These are phyloP conservation scores for Gyrodon lividus DNA, from an alignment of 768 basidiomycete genomes.

Conservation along the genomic window DNA sequence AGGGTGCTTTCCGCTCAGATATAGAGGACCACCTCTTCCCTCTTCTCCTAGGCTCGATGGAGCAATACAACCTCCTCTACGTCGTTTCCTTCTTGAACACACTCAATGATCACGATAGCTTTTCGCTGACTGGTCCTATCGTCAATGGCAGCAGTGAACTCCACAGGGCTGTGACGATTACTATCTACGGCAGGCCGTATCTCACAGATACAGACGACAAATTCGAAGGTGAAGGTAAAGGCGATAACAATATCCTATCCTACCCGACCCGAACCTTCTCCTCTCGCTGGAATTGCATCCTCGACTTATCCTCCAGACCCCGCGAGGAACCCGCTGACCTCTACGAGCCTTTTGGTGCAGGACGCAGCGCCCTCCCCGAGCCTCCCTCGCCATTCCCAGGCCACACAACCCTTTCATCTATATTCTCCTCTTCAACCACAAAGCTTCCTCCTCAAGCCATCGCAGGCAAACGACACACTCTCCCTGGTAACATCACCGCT, in stretches of 20 bases:
- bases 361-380: constrained; percentile 57
- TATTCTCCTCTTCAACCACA: constrained; percentile 22
- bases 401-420: constrained; percentile 23
- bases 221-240: constrained; percentile 6
- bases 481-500: constrained; percentile 36
- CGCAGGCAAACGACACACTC: constrained; percentile 60
- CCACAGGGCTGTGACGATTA: constrained; percentile 78
- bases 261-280: constrained; percentile 77
- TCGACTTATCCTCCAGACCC: constrained; percentile 61
- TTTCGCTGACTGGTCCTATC: constrained; percentile 33
- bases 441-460: constrained; percentile 34
- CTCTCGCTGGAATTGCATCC: constrained; percentile 87
- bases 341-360: constrained; percentile 11
- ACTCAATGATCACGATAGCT: constrained; percentile 51
- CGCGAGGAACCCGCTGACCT: constrained; percentile 20
- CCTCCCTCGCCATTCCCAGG: constrained; percentile 80
- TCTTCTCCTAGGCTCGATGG: constrained; percentile 62
- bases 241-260: constrained; percentile 13
- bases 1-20: constrained; percentile 30
- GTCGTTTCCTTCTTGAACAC: constrained; percentile 79
- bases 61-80: constrained; percentile 88
- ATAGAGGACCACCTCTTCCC: constrained; percentile 60
- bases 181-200: constrained; percentile 74
- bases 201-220: constrained; percentile 23
- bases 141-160: constrained; percentile 43